Conservation (phyloP, 495 filamentous ascomycete species). For the Emericellopsis terricola region DNA sequence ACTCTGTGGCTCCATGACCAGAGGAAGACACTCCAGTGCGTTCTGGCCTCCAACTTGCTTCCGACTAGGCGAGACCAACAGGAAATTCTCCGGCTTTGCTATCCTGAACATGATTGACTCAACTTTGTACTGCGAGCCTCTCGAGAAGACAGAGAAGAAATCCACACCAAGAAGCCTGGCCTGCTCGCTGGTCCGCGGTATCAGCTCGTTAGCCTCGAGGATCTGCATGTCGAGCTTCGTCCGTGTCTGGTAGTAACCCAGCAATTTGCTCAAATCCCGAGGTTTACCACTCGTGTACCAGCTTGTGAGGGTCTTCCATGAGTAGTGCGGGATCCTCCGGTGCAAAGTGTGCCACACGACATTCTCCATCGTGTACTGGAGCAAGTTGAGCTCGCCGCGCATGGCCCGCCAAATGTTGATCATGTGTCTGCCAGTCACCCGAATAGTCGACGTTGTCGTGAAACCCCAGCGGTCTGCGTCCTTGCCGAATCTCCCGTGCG, state of each 20-base stretch:
- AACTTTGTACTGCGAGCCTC: conserved; percentile 95
- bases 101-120: conserved; percentile 98
- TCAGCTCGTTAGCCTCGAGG: conserved; percentile 74
- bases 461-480: conserved; percentile 84
- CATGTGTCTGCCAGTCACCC: conserved; percentile 79
- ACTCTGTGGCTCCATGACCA: conserved; percentile 97
- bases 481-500: conserved; percentile 65
- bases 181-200: conserved; percentile 84
- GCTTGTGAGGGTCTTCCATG: conserved; percentile 52
- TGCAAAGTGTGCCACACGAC: conserved; percentile 86
- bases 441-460: conserved; percentile 73
- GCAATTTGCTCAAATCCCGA: conserved; percentile 50
- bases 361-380: conserved; percentile 95
- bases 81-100: conserved; percentile 88
- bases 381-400: conserved; percentile 70
- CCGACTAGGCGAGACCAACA: conserved; percentile 72
- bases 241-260: conserved; percentile 61
- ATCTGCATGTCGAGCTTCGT: conserved; percentile 80
- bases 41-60: conserved; percentile 92
- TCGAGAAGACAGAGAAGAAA: conserved; percentile 85
- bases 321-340: conserved; percentile 80
- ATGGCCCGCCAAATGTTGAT: conserved; percentile 98
- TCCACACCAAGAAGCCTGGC: conserved; percentile 85
- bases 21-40: conserved; percentile 80
- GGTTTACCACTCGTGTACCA: conserved; percentile 60